Conservation (phyloP, 768 basidiomycete species). For the Daedaleopsis nitida region DNA sequence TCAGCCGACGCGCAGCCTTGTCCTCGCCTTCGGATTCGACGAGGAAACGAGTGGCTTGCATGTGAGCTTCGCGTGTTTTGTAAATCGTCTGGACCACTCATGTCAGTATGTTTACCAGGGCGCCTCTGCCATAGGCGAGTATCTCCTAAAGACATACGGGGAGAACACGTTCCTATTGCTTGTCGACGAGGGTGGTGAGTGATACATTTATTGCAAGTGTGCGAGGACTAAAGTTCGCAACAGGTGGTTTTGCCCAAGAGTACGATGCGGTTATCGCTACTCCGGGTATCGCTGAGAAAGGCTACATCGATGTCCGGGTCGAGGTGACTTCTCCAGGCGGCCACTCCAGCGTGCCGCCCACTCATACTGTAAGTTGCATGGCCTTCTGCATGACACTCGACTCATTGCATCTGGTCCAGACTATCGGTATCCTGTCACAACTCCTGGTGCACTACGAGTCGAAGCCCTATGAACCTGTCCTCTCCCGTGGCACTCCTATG, state of each 20-base stretch:
- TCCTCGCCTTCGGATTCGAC: conserved; percentile 51
- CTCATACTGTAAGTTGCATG: conserved; percentile 46
- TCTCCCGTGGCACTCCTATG: conserved; percentile 33
- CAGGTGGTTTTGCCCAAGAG: conserved; percentile 32
- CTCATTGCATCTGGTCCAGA: conserved; percentile 23
- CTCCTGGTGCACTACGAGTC: conserved; percentile 51
- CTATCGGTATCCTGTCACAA: conserved; percentile 54
- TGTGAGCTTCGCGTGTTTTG: conserved; percentile 12
- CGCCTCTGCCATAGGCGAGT: conserved; percentile 40
- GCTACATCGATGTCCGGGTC: conserved; percentile 44
- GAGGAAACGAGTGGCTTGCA: conserved; percentile 44
- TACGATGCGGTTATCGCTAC: conserved; percentile 36
- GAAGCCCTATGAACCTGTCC: conserved; percentile 40
- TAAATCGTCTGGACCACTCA: not conserved
- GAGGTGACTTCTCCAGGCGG: conserved; percentile 51
- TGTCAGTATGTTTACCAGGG: conserved; percentile 33
- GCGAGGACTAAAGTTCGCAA: not conserved
- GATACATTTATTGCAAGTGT: not conserved
- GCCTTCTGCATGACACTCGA: not conserved
- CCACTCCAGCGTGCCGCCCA: conserved; percentile 54
- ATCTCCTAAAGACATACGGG: conserved; percentile 49
- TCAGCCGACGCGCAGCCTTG: conserved; percentile 44
- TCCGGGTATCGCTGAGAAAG: conserved; percentile 41
- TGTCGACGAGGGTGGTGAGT: conserved; percentile 60
- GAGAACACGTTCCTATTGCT: conserved; percentile 51